Evolutionary conservation across 2,329 filamentous ascomycete genomes (phyloP).

Genomic region (Apiospora pterosperma): DNA sequence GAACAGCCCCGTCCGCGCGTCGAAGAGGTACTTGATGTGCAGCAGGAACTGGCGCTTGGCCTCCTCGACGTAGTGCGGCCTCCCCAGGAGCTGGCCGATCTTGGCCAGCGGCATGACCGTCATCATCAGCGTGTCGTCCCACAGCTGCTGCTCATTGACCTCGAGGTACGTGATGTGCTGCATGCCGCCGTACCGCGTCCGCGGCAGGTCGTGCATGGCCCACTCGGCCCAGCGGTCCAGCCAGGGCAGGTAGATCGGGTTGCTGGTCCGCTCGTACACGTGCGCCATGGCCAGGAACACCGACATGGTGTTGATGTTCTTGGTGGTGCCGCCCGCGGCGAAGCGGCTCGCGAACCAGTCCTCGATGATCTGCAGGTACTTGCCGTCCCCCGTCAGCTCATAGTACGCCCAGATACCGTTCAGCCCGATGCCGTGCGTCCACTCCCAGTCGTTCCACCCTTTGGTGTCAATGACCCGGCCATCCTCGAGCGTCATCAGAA

Average conservation of each 20-base stretch:
- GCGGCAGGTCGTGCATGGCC: conserved; percentile 72
- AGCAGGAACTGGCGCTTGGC: conserved; percentile 75
- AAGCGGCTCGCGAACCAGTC: conserved; percentile 71
- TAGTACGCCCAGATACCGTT: conserved; percentile 84
- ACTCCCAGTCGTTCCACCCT: conserved; percentile 81
- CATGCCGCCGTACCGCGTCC: conserved; percentile 69
- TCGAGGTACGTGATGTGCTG: conserved; percentile 73
- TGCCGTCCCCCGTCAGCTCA: conserved; percentile 61
- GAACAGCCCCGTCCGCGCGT: conserved; percentile 68
- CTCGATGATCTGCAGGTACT: conserved; percentile 63
- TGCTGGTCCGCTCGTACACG: conserved; percentile 72
- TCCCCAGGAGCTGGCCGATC: conserved; percentile 67
- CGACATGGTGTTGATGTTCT: conserved; percentile 85
- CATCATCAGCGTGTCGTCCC: conserved; percentile 90
- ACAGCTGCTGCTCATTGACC: conserved; percentile 71
- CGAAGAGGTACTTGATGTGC: conserved; percentile 76
- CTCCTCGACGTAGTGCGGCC: conserved; percentile 72
- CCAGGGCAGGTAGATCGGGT: conserved; percentile 70
- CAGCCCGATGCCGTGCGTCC: conserved; percentile 76
- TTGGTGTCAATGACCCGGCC: conserved; percentile 80
- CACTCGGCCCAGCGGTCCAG: conserved; percentile 79
- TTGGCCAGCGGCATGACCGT: conserved; percentile 77
- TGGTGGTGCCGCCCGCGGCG: conserved; percentile 68
- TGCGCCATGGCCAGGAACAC: conserved; percentile 72
- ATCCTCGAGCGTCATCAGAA: conserved; percentile 67